Percentiles rank a stretch among this genome's conserved stretches.
Evolutionary conservation across 257 asterid species (phyloP).

Genomic region (Salvia hispanica): DNA sequence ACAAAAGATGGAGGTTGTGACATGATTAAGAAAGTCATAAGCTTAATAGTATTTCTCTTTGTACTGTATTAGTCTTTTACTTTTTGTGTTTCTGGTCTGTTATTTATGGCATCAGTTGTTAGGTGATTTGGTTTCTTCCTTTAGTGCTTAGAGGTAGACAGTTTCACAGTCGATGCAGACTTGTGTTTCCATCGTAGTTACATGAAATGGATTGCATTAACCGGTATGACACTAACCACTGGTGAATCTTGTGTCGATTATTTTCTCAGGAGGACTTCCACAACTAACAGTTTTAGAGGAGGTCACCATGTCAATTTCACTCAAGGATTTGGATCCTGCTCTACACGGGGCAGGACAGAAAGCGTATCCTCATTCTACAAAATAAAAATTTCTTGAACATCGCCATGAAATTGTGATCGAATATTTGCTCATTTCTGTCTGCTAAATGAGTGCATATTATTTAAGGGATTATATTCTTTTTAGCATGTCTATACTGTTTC

Average conservation of each 20-base stretch:
- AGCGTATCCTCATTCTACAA: constrained; percentile 60
- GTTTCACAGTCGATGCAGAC: constrained; percentile 13
- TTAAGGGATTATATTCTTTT: constrained; percentile 6
- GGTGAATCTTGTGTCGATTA: constrained; percentile 20
- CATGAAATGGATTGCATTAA: constrained; percentile 11
- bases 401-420: constrained; percentile 12
- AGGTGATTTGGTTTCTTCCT: constrained; percentile 1
- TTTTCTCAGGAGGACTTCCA: constrained; percentile 41
- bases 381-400: not conserved
- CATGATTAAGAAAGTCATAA: no score
- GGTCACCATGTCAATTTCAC: constrained; percentile 68
- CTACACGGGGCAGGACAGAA: constrained; percentile 74
- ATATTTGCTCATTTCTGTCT: constrained; percentile 21
- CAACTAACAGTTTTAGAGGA: constrained; percentile 29
- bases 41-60: no score
- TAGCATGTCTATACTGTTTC: constrained; percentile 15
- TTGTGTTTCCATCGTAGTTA: constrained; percentile 23
- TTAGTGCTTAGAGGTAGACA: not conserved
- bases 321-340: constrained; percentile 74
- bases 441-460: not conserved
- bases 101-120: constrained; percentile 26
- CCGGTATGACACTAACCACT: constrained; percentile 3
- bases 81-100: constrained; percentile 7
- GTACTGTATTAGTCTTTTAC: not conserved
- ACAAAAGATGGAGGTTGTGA: no score